Percentiles rank a stretch among this genome's conserved stretches.
Conservation (phyloP, 2,329 filamentous ascomycete genomes). For the Knoxdaviesia proteae region DNA sequence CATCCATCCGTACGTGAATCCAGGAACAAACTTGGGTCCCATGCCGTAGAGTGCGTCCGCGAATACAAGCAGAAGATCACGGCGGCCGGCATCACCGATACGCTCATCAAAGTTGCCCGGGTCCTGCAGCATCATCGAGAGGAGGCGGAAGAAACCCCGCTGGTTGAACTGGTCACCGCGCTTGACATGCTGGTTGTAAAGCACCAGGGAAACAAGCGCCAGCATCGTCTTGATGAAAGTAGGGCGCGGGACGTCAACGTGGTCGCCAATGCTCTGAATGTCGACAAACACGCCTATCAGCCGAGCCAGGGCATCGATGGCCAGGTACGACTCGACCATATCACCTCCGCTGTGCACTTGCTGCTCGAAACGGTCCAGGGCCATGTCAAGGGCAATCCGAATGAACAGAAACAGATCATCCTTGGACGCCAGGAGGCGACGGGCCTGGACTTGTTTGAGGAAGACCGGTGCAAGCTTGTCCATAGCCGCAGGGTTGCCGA, state of each 20-base stretch:
- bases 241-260: constrained; percentile 22
- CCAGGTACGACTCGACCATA: constrained; percentile 16
- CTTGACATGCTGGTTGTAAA: constrained; percentile 70
- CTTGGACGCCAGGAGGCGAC: constrained; percentile 48
- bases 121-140: constrained; percentile 65
- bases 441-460: constrained; percentile 62
- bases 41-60: constrained; percentile 52
- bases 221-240: constrained; percentile 60
- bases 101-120: constrained; percentile 38
- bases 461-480: constrained; percentile 57
- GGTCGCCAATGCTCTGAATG: constrained; percentile 1
- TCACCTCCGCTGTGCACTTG: constrained; percentile 36
- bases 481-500: constrained; percentile 53
- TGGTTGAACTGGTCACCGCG: constrained; percentile 68
- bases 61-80: constrained; percentile 51
- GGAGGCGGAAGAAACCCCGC: constrained; percentile 75
- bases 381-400: constrained; percentile 60
- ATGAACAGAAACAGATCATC: constrained; percentile 67
- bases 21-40: constrained; percentile 57
- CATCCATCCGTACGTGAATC: constrained; percentile 73
- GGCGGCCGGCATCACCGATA: constrained; percentile 36
- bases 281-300: constrained; percentile 53
- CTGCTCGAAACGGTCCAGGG: constrained; percentile 59
- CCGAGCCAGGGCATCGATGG: constrained; percentile 65
- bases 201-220: constrained; percentile 55